phyloP scores from a whole-genome alignment of 2,329 filamentous ascomycete genomes.

The Cytospora chrysosperma region DNA sequence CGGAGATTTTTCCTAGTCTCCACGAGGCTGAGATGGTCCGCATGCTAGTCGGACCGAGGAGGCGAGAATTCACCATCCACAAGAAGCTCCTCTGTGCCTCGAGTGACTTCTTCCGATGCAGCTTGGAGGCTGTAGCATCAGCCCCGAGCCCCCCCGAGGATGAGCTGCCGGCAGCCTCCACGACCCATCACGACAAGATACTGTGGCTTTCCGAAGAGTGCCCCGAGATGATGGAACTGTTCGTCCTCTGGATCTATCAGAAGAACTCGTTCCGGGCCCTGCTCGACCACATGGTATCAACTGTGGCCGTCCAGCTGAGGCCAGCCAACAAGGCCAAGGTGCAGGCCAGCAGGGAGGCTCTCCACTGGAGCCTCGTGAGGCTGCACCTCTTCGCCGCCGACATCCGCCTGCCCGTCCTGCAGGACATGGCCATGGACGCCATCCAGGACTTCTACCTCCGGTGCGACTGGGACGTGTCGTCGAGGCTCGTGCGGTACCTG shows the following conservation, averaged over 20 bases:
- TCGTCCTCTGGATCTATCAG: slow-evolving; percentile 53
- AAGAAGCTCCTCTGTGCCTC: slow-evolving; percentile 45
- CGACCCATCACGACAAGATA: slow-evolving; percentile 26
- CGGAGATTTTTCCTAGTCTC: slow-evolving; percentile 11
- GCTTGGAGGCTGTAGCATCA: slow-evolving; percentile 38
- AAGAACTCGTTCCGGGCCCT: slow-evolving; percentile 42
- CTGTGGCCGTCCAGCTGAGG: slow-evolving; percentile 27
- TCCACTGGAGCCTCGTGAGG: slow-evolving; percentile 57
- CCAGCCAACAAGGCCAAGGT: slow-evolving; percentile 28
- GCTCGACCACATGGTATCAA: slow-evolving; percentile 42
- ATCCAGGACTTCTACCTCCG: slow-evolving; percentile 59
- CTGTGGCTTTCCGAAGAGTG: slow-evolving; percentile 46
- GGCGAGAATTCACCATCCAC: slow-evolving; percentile 43
- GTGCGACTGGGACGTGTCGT: slow-evolving; percentile 57
- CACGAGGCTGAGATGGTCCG: slow-evolving; percentile 30
- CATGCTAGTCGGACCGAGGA: slow-evolving; percentile 43
- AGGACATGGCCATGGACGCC: slow-evolving; percentile 58
- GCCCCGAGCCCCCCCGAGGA: slow-evolving; percentile 27
- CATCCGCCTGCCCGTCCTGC: slow-evolving; percentile 49
- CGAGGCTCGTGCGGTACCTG: slow-evolving; percentile 50
- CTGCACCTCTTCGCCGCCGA: slow-evolving; percentile 58
- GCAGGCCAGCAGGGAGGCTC: slow-evolving; percentile 34
- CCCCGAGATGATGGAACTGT: slow-evolving; percentile 52
- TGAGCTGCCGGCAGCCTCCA: slow-evolving; percentile 30
- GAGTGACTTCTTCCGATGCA: slow-evolving; percentile 49